Evolutionary conservation across 345 rosid species (phyloP).

Genomic region (Murraya paniculata): DNA sequence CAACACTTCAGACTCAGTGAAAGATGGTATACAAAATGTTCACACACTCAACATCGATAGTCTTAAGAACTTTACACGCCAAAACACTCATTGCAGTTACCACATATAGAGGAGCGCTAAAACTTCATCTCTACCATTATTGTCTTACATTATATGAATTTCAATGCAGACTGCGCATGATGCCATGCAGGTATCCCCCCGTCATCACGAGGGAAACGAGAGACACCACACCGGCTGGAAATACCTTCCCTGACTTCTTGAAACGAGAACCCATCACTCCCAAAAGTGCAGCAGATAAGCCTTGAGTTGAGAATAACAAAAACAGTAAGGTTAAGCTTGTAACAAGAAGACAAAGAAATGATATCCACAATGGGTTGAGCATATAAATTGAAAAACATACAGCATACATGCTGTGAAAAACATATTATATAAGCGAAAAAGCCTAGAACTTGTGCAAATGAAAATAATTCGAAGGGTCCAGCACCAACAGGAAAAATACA

Average conservation of each 20-base stretch:
- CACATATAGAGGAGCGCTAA: neutral
- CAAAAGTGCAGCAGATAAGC: slow-evolving; percentile 61
- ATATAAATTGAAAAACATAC: neutral
- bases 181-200: slow-evolving; percentile 79
- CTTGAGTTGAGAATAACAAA: slow-evolving; percentile 32
- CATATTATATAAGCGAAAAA: neutral
- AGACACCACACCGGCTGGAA: slow-evolving; percentile 90
- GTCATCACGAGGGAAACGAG: slow-evolving; percentile 74
- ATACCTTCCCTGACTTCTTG: slow-evolving; percentile 63
- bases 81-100: neutral
- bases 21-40: neutral
- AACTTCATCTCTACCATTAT: neutral
- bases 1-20: neutral
- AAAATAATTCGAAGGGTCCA: neutral
- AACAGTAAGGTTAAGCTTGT: neutral
- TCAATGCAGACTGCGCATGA: slow-evolving; percentile 59
- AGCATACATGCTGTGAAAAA: neutral
- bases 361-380: neutral
- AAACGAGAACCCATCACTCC: slow-evolving; percentile 89
- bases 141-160: slow-evolving; percentile 1
- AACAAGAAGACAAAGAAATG: neutral
- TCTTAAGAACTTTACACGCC: slow-evolving; percentile 6
- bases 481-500: neutral
- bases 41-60: neutral
- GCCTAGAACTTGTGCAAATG: neutral